Base-by-base conservation (phyloP, 1,284 basidiomycete species). In the Exobasidium cylindrosporum region DNA sequence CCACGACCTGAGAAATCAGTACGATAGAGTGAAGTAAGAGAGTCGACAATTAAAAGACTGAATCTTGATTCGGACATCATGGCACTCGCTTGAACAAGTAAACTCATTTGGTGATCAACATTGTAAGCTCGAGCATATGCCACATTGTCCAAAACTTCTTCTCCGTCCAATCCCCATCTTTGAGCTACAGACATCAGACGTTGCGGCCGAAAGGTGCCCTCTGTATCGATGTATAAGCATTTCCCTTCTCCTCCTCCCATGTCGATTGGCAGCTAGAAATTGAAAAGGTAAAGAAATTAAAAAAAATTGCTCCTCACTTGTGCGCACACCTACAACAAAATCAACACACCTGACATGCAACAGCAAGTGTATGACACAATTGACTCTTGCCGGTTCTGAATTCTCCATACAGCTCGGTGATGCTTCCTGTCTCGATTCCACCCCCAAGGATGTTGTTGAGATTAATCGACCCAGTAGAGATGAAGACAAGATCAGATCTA, bases 171-270 rank as follows among this genome's bases (percentile, higher is more conserved):
- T 5, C 96, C 96, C 77, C 89, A 94, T 57, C 96, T 85, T 82
- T 97, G 95, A 1, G 96, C 95, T 3, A 96, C 92, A 0, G 95
- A 91, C 30, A 98, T 85, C 59, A 98, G 84, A 63, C 96, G 91
- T 40, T 92, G 90, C 17, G 96, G 96, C 69, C 96, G 92, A 84
- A 99, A 99, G 2, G 96, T 98, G 10, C 94, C 94, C 79, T 99
- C 95, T 0, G 96, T 98, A 81, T 99, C 96, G 82, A 99, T 97
- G 82, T 95, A 99, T 53, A 98, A 83, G 77, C 95, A 97, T 82
- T 99, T 99, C 54, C 96, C 96, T 81, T 98, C 96, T 4, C 96
- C 96, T 30, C 96, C 96, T 28, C 96, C 96, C 94, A 97, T 97
- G 72, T 87, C 89, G 50, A 95, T 89, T 0, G 96, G 96, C 6